These are phyloP conservation scores for Buxus sempervirens DNA, from an alignment of 164 flowering plant species.

Conservation along the genomic window DNA sequence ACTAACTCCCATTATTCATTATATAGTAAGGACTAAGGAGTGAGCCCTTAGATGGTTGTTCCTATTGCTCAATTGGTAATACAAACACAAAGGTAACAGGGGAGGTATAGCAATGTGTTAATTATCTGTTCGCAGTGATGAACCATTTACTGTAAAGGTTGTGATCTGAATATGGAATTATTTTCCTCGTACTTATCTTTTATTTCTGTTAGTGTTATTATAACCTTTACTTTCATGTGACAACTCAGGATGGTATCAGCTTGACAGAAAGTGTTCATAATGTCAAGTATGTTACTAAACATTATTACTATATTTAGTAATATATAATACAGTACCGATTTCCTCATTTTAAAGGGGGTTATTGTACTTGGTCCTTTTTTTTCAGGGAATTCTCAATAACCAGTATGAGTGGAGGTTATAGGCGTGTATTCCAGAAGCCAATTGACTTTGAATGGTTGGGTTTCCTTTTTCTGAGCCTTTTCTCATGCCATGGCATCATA, in stretches of 20 bases:
- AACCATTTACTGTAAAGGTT: neutral
- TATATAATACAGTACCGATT: too few relatives aligned
- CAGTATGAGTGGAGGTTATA: constrained; percentile 77
- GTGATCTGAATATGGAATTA: neutral
- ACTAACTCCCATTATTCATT: too few relatives aligned
- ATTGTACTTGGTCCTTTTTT: too few relatives aligned
- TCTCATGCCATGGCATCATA: neutral
- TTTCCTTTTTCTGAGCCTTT: neutral
- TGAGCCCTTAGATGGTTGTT: too few relatives aligned
- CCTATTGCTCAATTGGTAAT: too few relatives aligned
- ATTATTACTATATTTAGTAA: neutral
- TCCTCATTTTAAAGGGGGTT: too few relatives aligned
- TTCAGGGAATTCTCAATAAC: constrained; percentile 86
- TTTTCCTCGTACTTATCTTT: neutral
- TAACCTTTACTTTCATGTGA: constrained; percentile 4
- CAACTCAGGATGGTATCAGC: constrained; percentile 61
- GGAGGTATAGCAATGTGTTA: too few relatives aligned
- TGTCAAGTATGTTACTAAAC: constrained; percentile 51
- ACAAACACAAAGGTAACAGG: too few relatives aligned
- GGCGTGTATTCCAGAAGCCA: constrained; percentile 81
- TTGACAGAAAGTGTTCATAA: constrained; percentile 65
- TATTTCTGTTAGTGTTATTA: neutral
- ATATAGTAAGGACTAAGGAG: too few relatives aligned
- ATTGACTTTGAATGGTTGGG: constrained; percentile 75
- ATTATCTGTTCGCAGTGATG: neutral